Evolutionary conservation across 805 yeast genomes (phyloP).

Genomic region (Barnettozyma vustinii): DNA sequence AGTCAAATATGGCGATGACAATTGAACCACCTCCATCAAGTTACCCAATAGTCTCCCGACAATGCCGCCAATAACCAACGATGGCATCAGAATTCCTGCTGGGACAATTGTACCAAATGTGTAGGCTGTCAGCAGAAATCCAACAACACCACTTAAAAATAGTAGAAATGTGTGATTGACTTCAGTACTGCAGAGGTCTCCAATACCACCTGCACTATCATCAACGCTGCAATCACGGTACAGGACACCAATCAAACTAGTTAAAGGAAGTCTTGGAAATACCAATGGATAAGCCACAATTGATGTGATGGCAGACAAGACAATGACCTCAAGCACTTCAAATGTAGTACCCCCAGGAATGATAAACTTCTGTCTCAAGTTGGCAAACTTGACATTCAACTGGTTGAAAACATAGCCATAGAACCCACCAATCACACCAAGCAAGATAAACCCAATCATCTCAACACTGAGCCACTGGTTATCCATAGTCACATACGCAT

Average conservation of each 20-base stretch:
- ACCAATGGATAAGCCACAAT: slow-evolving; percentile 49
- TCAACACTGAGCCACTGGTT: slow-evolving; percentile 74
- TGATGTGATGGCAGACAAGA: slow-evolving; percentile 46
- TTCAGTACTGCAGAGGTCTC: slow-evolving; percentile 21
- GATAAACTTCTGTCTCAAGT: slow-evolving; percentile 25
- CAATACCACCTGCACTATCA: slow-evolving; percentile 16
- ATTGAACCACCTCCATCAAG: slow-evolving; percentile 43
- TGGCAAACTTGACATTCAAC: slow-evolving; percentile 41
- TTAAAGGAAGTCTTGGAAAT: slow-evolving; percentile 49
- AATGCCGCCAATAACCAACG: slow-evolving; percentile 56
- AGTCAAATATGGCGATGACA: slow-evolving; percentile 30
- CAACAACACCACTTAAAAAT: slow-evolving; percentile 33
- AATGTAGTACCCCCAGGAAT: slow-evolving; percentile 21
- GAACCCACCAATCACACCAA: slow-evolving; percentile 68
- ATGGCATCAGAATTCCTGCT: slow-evolving; percentile 63
- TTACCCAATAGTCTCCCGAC: slow-evolving; percentile 54
- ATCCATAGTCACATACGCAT: slow-evolving; percentile 60
- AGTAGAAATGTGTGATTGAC: slow-evolving; percentile 10
- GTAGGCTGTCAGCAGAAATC: slow-evolving; percentile 57
- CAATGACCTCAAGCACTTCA: slow-evolving; percentile 43
- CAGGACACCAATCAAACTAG: slow-evolving; percentile 50
- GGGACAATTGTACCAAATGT: slow-evolving; percentile 67
- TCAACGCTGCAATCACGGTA: slow-evolving; percentile 57
- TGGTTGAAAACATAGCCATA: slow-evolving; percentile 51
- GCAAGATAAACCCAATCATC: slow-evolving; percentile 59